phyloP scores from a whole-genome alignment of 306 rosid genomes.

The Rosa lucieae region DNA sequence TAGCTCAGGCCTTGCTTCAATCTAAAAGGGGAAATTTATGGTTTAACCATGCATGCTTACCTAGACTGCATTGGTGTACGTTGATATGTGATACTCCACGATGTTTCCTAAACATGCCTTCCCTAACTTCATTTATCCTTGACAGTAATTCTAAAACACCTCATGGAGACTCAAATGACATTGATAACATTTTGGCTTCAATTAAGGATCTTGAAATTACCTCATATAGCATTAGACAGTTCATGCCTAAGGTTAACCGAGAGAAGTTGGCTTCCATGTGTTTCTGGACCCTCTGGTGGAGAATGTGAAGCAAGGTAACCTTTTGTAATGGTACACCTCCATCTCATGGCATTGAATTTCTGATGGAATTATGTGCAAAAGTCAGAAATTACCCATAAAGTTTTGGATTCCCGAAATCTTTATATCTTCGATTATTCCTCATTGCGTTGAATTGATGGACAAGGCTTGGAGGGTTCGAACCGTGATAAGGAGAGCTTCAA shows the following conservation, averaged over 20 bases:
- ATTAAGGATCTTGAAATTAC: conserved; percentile 60
- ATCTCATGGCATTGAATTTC: neutral
- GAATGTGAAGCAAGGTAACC: conserved; percentile 89
- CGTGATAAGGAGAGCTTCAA: no score
- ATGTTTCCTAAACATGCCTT: conserved; percentile 5
- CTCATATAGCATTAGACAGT: conserved; percentile 52
- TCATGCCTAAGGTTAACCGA: conserved; percentile 83
- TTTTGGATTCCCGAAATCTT: no score
- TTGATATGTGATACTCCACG: neutral
- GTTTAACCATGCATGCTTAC: neutral
- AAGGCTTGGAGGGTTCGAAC: no score
- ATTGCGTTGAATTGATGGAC: no score
- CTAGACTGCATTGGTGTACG: neutral
- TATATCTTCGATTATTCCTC: no score
- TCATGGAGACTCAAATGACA: conserved; percentile 47
- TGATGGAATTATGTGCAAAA: no score
- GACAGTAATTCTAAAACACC: conserved; percentile 46
- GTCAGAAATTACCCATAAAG: no score
- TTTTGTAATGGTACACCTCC: conserved; percentile 8
- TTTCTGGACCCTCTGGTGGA: conserved; percentile 64
- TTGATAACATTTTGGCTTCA: conserved; percentile 55
- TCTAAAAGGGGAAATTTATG: neutral
- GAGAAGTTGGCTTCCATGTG: conserved; percentile 70
- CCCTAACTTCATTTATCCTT: conserved; percentile 17
- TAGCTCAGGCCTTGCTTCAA: neutral